Evolutionary conservation across 228 moss, liverwort and hornwort species (phyloP).

Genomic region (Sphagnum fallax): DNA sequence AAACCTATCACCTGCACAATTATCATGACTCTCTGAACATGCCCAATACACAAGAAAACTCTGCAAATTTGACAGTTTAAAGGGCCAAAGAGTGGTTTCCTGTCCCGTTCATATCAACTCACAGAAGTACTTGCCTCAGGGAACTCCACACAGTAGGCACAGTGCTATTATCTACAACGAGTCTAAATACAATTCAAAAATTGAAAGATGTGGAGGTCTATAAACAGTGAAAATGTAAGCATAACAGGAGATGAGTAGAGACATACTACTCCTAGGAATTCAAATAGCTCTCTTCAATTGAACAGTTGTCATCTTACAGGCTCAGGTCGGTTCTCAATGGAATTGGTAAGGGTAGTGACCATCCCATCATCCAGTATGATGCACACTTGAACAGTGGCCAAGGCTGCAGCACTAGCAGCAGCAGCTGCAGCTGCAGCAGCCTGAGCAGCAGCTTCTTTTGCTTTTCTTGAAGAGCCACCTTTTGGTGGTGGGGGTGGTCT

Average conservation of each 20-base stretch:
- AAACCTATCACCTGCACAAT: conserved; percentile 67
- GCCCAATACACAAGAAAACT: not conserved
- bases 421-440: conserved; percentile 76
- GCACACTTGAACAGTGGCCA: conserved; percentile 91
- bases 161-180: too few relatives aligned
- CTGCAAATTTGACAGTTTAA: too few relatives aligned
- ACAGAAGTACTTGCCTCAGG: too few relatives aligned
- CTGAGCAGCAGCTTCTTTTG: conserved; percentile 91
- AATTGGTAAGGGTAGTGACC: conserved; percentile 70
- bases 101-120: too few relatives aligned
- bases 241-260: too few relatives aligned
- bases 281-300: too few relatives aligned
- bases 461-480: conserved; percentile 85
- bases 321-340: conserved; percentile 85
- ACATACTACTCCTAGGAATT: too few relatives aligned
- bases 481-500: conserved; percentile 69
- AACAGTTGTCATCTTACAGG: conserved; percentile 44
- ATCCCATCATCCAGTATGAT: conserved; percentile 89
- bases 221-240: too few relatives aligned
- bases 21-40: not conserved
- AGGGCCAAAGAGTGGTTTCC: too few relatives aligned
- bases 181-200: too few relatives aligned
- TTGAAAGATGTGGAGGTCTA: too few relatives aligned
- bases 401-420: conserved; percentile 77
- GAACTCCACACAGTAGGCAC: too few relatives aligned